Evolutionary conservation across 306 rosid genomes (phyloP), one percentile per base, ranked within the genome.

Genomic region (Amphicarpaea edgeworthii): DNA sequence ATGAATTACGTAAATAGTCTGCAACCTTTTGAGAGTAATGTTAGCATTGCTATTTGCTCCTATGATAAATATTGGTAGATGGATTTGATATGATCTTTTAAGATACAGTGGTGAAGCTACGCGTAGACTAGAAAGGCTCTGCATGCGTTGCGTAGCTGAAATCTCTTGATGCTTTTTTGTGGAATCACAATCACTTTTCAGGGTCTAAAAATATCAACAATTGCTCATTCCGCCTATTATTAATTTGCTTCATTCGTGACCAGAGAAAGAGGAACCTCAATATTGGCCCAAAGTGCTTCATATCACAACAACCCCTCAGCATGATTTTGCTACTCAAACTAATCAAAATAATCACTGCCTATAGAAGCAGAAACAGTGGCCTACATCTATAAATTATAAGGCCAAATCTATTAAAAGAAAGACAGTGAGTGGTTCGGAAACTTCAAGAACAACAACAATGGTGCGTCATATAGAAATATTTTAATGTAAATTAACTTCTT

Each of bases 151-250:
- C 12, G 8, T 77, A 53, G 81, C 51, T 30, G 12, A 50, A 57
- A 57, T 43, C 24, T 65, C n/a, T 17, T 24, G 15, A 21, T 53
- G 51, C 83, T n/a, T n/a, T n/a, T n/a, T n/a, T n/a, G n/a, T 64
- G 43, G 70, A 75, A 75, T 81, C 77, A 68, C 72, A 75, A 75
- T 81, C 77, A 68, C 72, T 64, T 73, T 57, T 73, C 28, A 28
- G 10, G 21, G 11, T 6, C 12, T 5, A 7, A 30, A 60, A 12
- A 75, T 46, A 59, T 73, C 59, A 45, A 43, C 69, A n/a, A 73
- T 45, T 32, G 50, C 38, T 61, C n/a, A 74, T 42, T 42, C 11
- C 12, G 11, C 58, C 67, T 15, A 53, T 41, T 32, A 74, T 46
- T n/a, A n/a, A n/a, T n/a, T 45, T 74, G 40, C 72, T 75, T 32